Evolutionary conservation across 169 alveolate genomes (phyloP), one percentile per base, ranked within the genome.

Genomic region (Babesia bovis): DNA sequence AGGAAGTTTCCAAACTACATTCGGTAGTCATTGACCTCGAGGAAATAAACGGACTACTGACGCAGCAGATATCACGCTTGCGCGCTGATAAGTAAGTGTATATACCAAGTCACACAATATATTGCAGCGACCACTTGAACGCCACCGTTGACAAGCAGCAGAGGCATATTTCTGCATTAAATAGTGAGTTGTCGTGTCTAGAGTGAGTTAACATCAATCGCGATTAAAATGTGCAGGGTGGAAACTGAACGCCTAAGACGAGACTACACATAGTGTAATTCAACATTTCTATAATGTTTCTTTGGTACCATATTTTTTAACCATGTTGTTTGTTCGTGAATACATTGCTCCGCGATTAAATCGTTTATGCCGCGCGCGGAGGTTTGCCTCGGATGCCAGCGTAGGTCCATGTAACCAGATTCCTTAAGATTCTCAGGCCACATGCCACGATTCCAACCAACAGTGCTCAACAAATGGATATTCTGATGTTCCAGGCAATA

Each of bases 1-100:
- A 63, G 60, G 69, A 71, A 45, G 38, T 71, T 10, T 36, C 61
- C 30, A 63, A 71, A 69, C 75, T 71, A 21, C 57, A 71, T 7
- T 13, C 71, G 7, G 30, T 71, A 15, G 56, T 71, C 42, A 17
- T 71, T n/a, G 82, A 71, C 19, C 75, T 71, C 9, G 82, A 71
- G 57, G 75, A 71, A 41, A 74, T 71, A 15, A 71, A 71, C 49
- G 35, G 19, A 19, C 45, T 71, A 38, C 52, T 71, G 2, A 36
- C 61, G 23, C 66, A 67, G 78, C 78, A 55, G 45, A 52, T 55
- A 1, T 28, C 41, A 17, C 73, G 58, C 25, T 38, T 33, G 2
- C 59, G 60, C 7, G 1, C 28, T n/a, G 78, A 67, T 6, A 13
- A n/a, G 78, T 67, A 53, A n/a, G 78, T 63, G 5, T 5, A 19